Conservation (phyloP, 495 filamentous ascomycete species). For the Podospora pseudoanserina region DNA sequence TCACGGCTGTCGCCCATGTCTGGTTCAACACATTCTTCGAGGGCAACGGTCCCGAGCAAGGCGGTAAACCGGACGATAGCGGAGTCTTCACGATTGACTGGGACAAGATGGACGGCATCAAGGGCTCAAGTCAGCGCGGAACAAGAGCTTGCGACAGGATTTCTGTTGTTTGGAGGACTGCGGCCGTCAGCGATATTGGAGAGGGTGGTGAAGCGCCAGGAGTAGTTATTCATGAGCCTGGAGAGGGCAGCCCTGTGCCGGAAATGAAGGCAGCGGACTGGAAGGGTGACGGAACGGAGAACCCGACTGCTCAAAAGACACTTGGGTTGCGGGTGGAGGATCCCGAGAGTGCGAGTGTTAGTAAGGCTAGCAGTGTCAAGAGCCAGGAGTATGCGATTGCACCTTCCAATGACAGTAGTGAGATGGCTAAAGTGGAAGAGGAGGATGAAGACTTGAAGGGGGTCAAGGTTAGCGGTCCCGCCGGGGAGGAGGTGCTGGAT, state of each 20-base stretch:
- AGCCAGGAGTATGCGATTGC: conserved; percentile 21
- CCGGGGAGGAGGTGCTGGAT: conserved; percentile 30
- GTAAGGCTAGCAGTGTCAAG: conserved; percentile 54
- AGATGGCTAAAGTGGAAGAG: neutral
- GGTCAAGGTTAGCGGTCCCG: conserved; percentile 33
- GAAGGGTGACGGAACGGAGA: conserved; percentile 51
- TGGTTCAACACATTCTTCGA: conserved; percentile 98
- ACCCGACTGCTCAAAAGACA: conserved; percentile 51
- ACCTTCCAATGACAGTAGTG: neutral
- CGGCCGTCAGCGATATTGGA: conserved; percentile 27
- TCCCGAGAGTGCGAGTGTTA: conserved; percentile 58
- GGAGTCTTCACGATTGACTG: conserved; percentile 59
- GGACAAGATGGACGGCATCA: conserved; percentile 62
- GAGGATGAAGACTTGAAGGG: conserved; percentile 29
- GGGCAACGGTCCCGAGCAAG: conserved; percentile 64
- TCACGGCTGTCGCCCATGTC: conserved; percentile 87
- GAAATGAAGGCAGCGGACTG: conserved; percentile 69
- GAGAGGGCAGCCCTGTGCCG: conserved; percentile 59
- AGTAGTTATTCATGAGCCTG: conserved; percentile 54
- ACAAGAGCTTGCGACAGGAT: conserved; percentile 75
- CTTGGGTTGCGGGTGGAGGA: conserved; percentile 63
- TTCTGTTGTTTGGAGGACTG: conserved; percentile 75
- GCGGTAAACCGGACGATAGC: conserved; percentile 44
- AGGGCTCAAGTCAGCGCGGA: conserved; percentile 76
- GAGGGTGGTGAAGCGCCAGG: conserved; percentile 23